Base-by-base conservation (phyloP, 345 rosid genomes). In the Gossypium stocksii region DNA sequence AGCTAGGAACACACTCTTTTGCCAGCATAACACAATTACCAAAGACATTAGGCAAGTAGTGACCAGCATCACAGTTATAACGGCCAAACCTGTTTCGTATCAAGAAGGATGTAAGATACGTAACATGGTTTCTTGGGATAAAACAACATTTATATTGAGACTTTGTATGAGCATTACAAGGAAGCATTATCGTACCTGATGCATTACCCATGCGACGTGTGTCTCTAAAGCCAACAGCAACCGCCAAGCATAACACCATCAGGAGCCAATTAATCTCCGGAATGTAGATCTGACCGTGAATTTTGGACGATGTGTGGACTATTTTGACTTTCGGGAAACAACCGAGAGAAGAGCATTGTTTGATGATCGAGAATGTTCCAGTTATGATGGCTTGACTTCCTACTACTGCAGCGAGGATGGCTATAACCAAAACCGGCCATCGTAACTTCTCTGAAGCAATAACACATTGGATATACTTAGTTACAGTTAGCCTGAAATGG, bases 341-440 rank as follows among this genome's bases (percentile, higher is more conserved):
- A 38, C 97, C 94, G 75, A 93, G 82, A 77, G 99, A 81, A 69
- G 97, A 84, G 80, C 98, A 93, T 76, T 96, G 99, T 80, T 93
- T 96, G 82, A 96, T 91, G 80, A 96, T 91, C 0, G 98, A 96
- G 83, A 93, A 96, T 34, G 97, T 96, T 71, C 98, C 99, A 1
- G 99, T 91, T 82, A 96, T 96, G 81, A 93, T 86, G n/a, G 99
- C 98, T 74, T 91, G 97, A 79, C 99, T 89, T 76, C 97, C 99
- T 1, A 93, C 99, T 23, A 96, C 97, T 19, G 97, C 99, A 2
- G 97, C 98, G 66, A 91, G 88, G 56, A 93, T 96, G 58, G 99
- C 99, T 74, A 93, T 93, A 52, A 79, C 93, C 71, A 96, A 86
- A 82, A 96, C 97, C 1, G 97, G 97, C 98, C 97, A 93, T 83